Evolutionary conservation across 2,329 filamentous ascomycete genomes (phyloP).

Genomic region (Penicillium digitatum): DNA sequence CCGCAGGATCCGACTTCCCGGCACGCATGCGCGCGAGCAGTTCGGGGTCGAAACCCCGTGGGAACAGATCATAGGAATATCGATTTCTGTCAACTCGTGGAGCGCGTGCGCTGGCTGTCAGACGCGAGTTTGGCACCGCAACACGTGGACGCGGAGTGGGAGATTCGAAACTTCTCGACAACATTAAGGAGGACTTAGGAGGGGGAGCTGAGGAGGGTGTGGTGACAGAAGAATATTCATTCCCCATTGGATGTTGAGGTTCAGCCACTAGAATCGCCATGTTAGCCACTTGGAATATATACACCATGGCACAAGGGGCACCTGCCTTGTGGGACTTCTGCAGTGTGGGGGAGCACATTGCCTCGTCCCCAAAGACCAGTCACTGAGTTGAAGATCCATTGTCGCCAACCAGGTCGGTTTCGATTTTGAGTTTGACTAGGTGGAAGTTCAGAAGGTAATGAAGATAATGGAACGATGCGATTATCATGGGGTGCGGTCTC

Average conservation of each 20-base stretch:
- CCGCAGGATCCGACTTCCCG: conserved; percentile 6
- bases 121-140: background rate
- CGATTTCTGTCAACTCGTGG: background rate
- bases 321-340: background rate
- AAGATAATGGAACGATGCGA: background rate
- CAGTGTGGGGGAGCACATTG: conserved; percentile 3
- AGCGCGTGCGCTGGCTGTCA: background rate
- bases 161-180: background rate
- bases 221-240: background rate
- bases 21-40: conserved; percentile 9
- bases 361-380: conserved; percentile 15
- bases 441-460: conserved; percentile 1
- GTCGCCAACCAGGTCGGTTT: background rate
- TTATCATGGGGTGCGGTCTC: background rate
- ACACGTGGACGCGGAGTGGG: background rate
- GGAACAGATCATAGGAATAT: conserved; percentile 1
- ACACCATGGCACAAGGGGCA: background rate
- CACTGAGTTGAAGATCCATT: conserved; percentile 19
- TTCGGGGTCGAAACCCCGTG: conserved; percentile 4
- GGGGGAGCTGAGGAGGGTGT: background rate
- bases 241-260: background rate
- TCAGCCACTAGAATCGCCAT: background rate
- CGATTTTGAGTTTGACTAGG: background rate
- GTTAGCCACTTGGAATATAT: background rate
- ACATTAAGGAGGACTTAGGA: background rate